Base-by-base conservation (phyloP, 148 eudicot genomes). In the Pharnaceum exiguum region DNA sequence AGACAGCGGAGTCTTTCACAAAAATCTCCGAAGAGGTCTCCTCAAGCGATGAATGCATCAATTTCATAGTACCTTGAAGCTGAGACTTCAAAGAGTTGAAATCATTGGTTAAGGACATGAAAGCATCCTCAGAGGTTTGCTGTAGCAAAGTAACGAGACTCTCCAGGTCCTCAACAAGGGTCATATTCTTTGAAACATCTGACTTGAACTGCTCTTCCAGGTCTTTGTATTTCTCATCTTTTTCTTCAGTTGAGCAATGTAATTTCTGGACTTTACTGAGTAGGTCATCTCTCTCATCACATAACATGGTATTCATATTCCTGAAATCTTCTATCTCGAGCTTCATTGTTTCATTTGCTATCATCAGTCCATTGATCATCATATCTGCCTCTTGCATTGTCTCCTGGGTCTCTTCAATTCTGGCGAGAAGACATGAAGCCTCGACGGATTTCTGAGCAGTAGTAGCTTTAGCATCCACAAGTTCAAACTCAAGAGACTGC, bases 11-110 rank as follows among this genome's bases (percentile, higher is more conserved):
- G 58, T 87, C 90, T 66, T 85, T 84, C 27, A 64, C 63, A 55
- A 91, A 52, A 57, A 85, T 82, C 55, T 82, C 96, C 37, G 94
- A 87, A 83, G 87, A 91, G 46, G 79, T 63, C 16, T 85, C 93
- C 65, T 87, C 97, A 42, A 84, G 64, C 62, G 78, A 80, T 28
- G 85, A 73, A 60, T 50, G 84, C 58, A 71, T 69, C 32, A 63
- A 40, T 57, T 55, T 71, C 17, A 58, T 63, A 7, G 79, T 59
- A 43, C 73, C 69, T 47, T 58, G 73, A 71, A 83, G 8, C 61
- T 83, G 80, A 64, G 76, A 73, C 63, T 85, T 93, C 37, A 79
- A 33, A 64, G 46, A 57, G 56, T 72, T 55, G 50, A 85, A 57
- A 45, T 85, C 88, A 30, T 56, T 57, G 66, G 60, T 12, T 54